phyloP scores from a whole-genome alignment of 2,329 filamentous ascomycete species.

The Colletotrichum sp. region DNA sequence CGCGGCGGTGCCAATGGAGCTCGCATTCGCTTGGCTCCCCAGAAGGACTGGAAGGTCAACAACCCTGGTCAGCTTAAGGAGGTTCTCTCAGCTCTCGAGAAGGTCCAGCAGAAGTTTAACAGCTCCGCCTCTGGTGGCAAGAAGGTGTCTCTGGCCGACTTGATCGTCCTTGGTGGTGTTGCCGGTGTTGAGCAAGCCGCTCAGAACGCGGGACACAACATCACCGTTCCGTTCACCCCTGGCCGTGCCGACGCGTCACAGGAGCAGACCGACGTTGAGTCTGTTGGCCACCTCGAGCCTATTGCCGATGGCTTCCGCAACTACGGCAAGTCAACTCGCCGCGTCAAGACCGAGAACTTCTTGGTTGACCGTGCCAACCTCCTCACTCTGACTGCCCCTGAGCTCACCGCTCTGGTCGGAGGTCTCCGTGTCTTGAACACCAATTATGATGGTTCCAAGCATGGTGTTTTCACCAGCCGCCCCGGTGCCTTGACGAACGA shows the following conservation, averaged over 20 bases:
- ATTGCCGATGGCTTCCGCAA: constrained; percentile 78
- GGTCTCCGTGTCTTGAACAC: constrained; percentile 72
- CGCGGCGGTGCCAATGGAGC: constrained; percentile 83
- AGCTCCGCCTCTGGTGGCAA: constrained; percentile 67
- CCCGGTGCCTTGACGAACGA: constrained; percentile 77
- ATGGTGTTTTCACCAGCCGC: constrained; percentile 71
- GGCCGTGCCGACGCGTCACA: constrained; percentile 75
- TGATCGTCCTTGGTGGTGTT: constrained; percentile 75
- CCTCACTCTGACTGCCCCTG: constrained; percentile 72
- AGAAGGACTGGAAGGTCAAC: constrained; percentile 77
- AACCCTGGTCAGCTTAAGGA: constrained; percentile 70
- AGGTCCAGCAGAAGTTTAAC: constrained; percentile 72
- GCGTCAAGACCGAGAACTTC: constrained; percentile 70
- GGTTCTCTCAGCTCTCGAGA: constrained; percentile 66
- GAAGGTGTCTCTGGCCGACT: constrained; percentile 77
- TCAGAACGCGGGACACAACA: constrained; percentile 45
- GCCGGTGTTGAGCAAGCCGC: constrained; percentile 78
- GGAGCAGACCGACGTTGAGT: constrained; percentile 74
- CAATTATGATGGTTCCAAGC: constrained; percentile 73
- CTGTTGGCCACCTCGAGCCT: constrained; percentile 72
- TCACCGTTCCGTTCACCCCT: constrained; percentile 73
- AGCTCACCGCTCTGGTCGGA: constrained; percentile 74
- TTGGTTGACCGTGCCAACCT: constrained; percentile 76
- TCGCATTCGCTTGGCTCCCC: constrained; percentile 75
- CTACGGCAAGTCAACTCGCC: constrained; percentile 68